Conservation (phyloP, 2,329 filamentous ascomycete genomes). For the Xylariaceae sp. region DNA sequence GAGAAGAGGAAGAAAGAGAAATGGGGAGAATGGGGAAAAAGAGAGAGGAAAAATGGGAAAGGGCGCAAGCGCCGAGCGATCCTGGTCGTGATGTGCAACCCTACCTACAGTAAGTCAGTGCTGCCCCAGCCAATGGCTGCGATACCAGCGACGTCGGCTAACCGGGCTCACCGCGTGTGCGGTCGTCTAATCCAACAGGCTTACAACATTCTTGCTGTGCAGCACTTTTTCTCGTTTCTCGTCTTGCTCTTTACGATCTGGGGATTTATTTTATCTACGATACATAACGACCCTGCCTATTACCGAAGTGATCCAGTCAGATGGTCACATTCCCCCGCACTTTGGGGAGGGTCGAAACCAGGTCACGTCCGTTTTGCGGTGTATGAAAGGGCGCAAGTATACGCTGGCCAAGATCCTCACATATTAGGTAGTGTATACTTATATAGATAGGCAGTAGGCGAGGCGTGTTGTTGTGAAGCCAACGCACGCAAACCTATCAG, state of each 20-base stretch:
- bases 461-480: too few species aligned
- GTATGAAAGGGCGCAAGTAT: not conserved
- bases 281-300: too few species aligned
- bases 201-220: not conserved
- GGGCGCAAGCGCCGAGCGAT: constrained; percentile 37
- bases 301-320: too few species aligned
- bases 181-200: constrained; percentile 11
- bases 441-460: too few species aligned
- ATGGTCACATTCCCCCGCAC: constrained; percentile 7
- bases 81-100: constrained; percentile 26
- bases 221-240: not conserved
- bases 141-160: constrained; percentile 27
- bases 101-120: constrained; percentile 8
- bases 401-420: not conserved
- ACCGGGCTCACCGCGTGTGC: constrained; percentile 23
- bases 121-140: constrained; percentile 24
- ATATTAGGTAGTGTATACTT: not conserved
- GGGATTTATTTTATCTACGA: too few species aligned
- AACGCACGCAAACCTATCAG: too few species aligned
- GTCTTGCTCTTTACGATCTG: too few species aligned
- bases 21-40: too few species aligned
- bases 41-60: constrained; percentile 3
- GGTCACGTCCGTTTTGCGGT: not conserved
- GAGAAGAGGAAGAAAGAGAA: constrained; percentile 3
- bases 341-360: not conserved